Evolutionary conservation across 176 grass and related monocot species (phyloP), one percentile per base, ranked within the genome.

Genomic region (Bromus sterilis): DNA sequence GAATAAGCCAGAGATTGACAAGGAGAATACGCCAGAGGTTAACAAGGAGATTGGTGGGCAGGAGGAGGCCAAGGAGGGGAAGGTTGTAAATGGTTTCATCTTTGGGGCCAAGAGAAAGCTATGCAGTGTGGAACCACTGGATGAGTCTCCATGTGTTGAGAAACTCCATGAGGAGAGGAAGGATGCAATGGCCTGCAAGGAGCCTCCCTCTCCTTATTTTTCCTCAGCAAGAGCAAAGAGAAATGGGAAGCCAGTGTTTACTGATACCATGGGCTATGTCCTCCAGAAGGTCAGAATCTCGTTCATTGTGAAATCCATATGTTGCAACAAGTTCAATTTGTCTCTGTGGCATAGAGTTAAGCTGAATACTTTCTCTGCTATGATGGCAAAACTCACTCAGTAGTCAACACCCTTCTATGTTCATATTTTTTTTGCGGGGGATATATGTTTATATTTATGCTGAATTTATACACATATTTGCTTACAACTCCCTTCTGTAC

Each of bases 231-330:
- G 66, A 4, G 51, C 36, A 36, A 84, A 86, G 66, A 64, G 70
- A 55, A 87, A 85, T 62, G 90, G 85, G 81, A 92, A 87, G 33
- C 30, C 76, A 56, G 71, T 83, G 32, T 85, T 80, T 58, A 62
- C 74, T 62, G 78, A 85, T 75, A 86, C 82, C 32, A 71, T 89
- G 79, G 81, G 93, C 78, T 91, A 89, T 89, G 83, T 84, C 28
- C 88, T 93, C 60, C 85, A 89, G 64, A 97, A 97, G 94, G 94
- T 93, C 20, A 91, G 74, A 80, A 71, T 51, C 23, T 72, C 77
- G 39, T 85, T 74, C 48, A 34, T 41, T 32, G 9, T 83, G 30
- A 46, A 81, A 11, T 83, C 43, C 59, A 36, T 16, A 33, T 57
- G 13, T 29, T 11, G 30, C n/a, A 53, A 28, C 57, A 49, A 65